Conservation (phyloP, 2,329 filamentous ascomycete genomes). For the Dactylellina cionopaga region DNA sequence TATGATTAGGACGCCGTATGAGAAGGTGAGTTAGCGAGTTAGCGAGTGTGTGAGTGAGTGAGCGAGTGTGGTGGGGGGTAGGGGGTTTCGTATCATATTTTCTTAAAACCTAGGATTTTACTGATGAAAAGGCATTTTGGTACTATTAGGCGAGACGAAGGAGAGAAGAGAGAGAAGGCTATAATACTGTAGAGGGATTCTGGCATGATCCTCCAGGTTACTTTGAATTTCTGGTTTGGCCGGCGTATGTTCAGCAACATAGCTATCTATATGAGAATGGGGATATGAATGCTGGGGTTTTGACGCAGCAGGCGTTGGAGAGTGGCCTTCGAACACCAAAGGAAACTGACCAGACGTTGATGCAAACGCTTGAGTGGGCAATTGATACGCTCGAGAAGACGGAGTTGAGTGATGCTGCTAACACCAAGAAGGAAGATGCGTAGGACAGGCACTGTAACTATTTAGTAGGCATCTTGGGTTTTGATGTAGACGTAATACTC, state of each 20-base stretch:
- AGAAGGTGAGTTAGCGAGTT: conserved; percentile 56
- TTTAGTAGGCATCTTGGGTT: too few relatives aligned
- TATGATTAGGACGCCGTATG: conserved; percentile 55
- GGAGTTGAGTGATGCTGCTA: too few relatives aligned
- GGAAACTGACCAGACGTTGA: conserved; percentile 69
- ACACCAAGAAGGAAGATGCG: too few relatives aligned
- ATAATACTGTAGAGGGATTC: conserved; percentile 86
- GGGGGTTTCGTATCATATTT: too few relatives aligned
- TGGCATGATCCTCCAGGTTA: conserved; percentile 96
- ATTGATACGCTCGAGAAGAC: conserved; percentile 61
- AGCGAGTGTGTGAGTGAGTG: too few relatives aligned
- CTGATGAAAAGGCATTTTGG: conserved; percentile 42
- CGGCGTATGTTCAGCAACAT: conserved; percentile 75
- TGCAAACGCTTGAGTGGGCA: conserved; percentile 73
- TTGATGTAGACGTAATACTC: too few relatives aligned
- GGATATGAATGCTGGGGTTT: conserved; percentile 70
- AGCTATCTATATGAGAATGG: conserved; percentile 78
- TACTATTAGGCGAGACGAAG: conserved; percentile 70
- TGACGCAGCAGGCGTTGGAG: conserved; percentile 65
- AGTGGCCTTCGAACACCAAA: conserved; percentile 66
- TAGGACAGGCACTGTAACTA: too few relatives aligned
- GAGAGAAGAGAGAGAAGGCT: conserved; percentile 75
- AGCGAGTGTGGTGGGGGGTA: too few relatives aligned
- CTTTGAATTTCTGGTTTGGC: conserved; percentile 94
- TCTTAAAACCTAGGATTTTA: too few relatives aligned